These are phyloP conservation scores for Geotrichum carabidarum DNA, from an alignment of 1,139 yeast species.

Conservation along the genomic window DNA sequence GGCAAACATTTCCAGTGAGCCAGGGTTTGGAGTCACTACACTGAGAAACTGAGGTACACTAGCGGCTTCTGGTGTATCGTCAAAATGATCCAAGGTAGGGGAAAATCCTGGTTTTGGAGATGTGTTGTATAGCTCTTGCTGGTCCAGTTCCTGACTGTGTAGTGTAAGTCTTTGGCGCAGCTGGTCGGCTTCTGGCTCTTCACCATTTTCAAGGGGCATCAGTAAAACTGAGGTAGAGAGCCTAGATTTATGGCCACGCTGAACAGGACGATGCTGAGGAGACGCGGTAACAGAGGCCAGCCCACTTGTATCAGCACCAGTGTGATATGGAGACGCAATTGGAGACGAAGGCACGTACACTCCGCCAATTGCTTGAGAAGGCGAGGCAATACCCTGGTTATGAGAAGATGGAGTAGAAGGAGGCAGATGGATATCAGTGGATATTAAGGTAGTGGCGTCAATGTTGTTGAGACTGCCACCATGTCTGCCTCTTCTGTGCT, in stretches of 20 bases:
- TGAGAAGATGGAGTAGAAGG: conserved; percentile 21
- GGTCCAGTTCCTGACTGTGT: conserved; percentile 8
- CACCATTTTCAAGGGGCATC: conserved; percentile 17
- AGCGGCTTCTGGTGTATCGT: conserved; percentile 27
- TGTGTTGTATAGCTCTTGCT: conserved; percentile 23
- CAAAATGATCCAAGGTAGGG: conserved; percentile 25
- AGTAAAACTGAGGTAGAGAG: conserved; percentile 8
- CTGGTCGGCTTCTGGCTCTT: conserved; percentile 11
- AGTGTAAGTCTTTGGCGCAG: conserved; percentile 17
- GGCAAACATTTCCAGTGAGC: conserved; percentile 15
- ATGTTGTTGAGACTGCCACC: conserved; percentile 18
- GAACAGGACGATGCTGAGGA: conserved; percentile 10
- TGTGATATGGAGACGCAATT: conserved; percentile 13
- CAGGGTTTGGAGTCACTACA: conserved; percentile 25
- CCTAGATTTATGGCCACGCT: conserved; percentile 1
- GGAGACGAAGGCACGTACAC: conserved; percentile 14
- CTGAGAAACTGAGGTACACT: conserved; percentile 25
- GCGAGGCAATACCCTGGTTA: conserved; percentile 15
- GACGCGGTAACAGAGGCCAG: conserved; percentile 14
- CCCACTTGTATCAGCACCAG: conserved; percentile 15
- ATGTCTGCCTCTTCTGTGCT: conserved; percentile 13
- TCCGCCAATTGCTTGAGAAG: conserved; percentile 17
- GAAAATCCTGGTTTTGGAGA: conserved; percentile 28
- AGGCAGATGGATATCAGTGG: conserved; percentile 20
- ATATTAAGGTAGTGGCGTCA: conserved; percentile 14